phyloP scores from a whole-genome alignment of 2,329 filamentous ascomycete genomes.

The Colletotrichum agaves region DNA sequence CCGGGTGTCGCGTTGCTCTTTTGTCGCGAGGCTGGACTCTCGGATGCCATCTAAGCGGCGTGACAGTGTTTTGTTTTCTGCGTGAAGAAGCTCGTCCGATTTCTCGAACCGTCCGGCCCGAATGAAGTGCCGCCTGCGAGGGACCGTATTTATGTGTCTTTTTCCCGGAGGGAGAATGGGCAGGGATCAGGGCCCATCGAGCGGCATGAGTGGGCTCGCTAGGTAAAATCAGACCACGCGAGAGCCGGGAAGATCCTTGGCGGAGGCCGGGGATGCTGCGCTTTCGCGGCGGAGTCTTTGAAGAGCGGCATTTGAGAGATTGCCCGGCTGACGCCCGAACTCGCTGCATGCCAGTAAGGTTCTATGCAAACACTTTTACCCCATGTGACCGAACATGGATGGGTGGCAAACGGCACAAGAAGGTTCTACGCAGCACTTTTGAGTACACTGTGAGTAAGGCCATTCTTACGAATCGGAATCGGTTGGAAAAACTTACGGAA shows the following conservation, averaged over 20 bases:
- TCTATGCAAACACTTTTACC: too few relatives aligned
- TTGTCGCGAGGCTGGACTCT: slow-evolving; percentile 15
- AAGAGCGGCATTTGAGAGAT: background rate
- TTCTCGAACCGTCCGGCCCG: slow-evolving; percentile 5
- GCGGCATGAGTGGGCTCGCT: slow-evolving; percentile 11
- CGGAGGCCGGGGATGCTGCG: slow-evolving; percentile 9
- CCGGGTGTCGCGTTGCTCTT: background rate
- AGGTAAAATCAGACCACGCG: slow-evolving; percentile 1
- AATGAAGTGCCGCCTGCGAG: background rate
- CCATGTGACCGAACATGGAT: too few relatives aligned
- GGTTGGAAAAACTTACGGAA: too few relatives aligned
- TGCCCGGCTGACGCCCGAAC: background rate
- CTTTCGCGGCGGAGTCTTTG: slow-evolving; percentile 6
- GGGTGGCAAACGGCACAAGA: too few relatives aligned
- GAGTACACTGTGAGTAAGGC: too few relatives aligned
- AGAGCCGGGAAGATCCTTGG: slow-evolving; percentile 14
- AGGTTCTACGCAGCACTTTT: too few relatives aligned
- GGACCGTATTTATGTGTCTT: slow-evolving; percentile 13
- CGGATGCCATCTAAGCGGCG: slow-evolving; percentile 20
- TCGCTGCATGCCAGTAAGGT: background rate
- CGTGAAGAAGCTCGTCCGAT: background rate
- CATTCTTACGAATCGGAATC: too few relatives aligned
- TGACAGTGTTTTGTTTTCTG: background rate
- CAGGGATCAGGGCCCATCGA: background rate
- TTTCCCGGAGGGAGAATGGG: background rate